Evolutionary conservation across 768 basidiomycete species (phyloP).

Genomic region (Sporobolomyces phaffii): DNA sequence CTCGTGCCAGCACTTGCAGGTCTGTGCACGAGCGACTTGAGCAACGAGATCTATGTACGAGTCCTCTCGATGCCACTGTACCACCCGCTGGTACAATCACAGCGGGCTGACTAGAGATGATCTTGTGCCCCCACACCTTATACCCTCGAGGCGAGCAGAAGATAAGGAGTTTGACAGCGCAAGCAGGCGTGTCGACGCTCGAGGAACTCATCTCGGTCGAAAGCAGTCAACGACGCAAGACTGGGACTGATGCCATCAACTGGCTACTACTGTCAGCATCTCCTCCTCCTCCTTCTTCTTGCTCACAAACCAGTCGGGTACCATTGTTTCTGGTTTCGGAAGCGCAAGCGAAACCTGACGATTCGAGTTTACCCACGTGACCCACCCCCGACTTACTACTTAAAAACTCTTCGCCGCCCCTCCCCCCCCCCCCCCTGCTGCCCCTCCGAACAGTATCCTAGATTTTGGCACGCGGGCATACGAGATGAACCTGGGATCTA

Average conservation of each 20-base stretch:
- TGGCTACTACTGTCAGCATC: slow-evolving; percentile 9
- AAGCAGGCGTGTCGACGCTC: neutral
- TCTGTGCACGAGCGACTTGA: neutral
- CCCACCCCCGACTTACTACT: too few species aligned
- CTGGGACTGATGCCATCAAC: neutral
- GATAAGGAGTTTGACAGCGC: neutral
- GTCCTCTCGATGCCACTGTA: too few species aligned
- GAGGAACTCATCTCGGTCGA: slow-evolving; percentile 5
- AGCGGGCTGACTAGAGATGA: too few species aligned
- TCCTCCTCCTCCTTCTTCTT: neutral
- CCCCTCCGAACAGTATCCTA: neutral
- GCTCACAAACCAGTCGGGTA: too few species aligned
- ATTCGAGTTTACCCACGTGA: too few species aligned
- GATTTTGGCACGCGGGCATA: neutral
- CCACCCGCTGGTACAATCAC: too few species aligned
- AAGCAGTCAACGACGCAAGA: neutral
- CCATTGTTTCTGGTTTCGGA: too few species aligned
- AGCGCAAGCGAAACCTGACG: too few species aligned
- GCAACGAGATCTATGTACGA: neutral
- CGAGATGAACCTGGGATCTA: neutral
- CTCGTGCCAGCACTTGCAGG: neutral
- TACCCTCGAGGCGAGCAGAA: neutral
- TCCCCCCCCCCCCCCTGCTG: too few species aligned
- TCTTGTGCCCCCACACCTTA: too few species aligned
- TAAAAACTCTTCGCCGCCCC: too few species aligned